Percentiles rank a stretch among this genome's conserved stretches.
These are phyloP conservation scores for Trichoderma afroharzianum DNA, from an alignment of 2,329 filamentous ascomycete species.

Conservation along the genomic window DNA sequence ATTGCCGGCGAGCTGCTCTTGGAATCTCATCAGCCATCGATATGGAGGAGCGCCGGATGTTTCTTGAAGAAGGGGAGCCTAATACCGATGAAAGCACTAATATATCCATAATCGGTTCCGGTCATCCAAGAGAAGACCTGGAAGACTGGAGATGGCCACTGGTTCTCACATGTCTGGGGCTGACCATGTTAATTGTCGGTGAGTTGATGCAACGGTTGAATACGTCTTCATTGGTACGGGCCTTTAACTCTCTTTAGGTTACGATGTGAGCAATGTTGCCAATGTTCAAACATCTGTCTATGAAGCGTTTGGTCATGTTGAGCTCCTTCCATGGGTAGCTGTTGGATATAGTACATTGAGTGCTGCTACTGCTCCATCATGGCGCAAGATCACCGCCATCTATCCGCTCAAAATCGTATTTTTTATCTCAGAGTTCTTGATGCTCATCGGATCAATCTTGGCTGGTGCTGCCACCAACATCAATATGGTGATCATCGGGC, in stretches of 20 bases:
- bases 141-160: not conserved
- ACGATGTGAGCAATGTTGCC: slow-evolving; percentile 44
- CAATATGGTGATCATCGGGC: slow-evolving; percentile 30
- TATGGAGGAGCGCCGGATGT: not conserved
- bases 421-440: slow-evolving; percentile 16
- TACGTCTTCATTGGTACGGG: not conserved
- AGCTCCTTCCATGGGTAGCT: slow-evolving; percentile 39
- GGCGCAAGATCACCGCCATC: slow-evolving; percentile 24
- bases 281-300: slow-evolving; percentile 58
- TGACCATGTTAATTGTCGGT: not conserved
- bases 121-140: not conserved
- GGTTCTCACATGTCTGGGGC: not conserved
- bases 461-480: slow-evolving; percentile 30
- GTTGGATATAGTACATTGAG: slow-evolving; percentile 19
- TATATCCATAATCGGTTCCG: not conserved
- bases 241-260: slow-evolving; percentile 28
- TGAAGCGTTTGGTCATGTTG: slow-evolving; percentile 41
- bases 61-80: not conserved
- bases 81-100: not conserved
- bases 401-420: slow-evolving; percentile 29
- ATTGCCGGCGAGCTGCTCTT: not conserved
- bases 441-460: slow-evolving; percentile 16
- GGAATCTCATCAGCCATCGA: not conserved
- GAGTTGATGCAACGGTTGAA: not conserved
- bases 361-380: slow-evolving; percentile 34